Percentiles rank a stretch among this genome's conserved stretches.
Conservation (phyloP, 129 eudicot genomes). For the Flaveria trinervia region DNA sequence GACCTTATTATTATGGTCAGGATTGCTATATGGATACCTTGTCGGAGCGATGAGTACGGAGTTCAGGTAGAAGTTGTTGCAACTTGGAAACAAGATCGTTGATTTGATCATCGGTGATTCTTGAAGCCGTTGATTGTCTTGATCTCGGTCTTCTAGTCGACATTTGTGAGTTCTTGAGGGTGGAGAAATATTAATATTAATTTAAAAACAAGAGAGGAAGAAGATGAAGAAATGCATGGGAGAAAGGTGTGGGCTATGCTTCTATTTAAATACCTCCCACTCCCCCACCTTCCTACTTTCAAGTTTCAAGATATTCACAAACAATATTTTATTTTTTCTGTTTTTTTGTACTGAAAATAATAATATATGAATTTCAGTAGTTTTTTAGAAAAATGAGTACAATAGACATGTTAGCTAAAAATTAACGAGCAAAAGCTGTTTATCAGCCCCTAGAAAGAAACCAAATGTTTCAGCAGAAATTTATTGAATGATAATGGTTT, state of each 20-base stretch:
- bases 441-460: too few relatives aligned
- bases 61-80: constrained; percentile 85
- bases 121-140: constrained; percentile 8
- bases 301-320: constrained; percentile 23
- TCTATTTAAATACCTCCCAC: constrained; percentile 38
- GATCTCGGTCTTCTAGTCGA: constrained; percentile 15
- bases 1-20: too few relatives aligned
- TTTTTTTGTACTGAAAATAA: neutral
- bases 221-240: constrained; percentile 36
- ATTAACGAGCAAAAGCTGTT: too few relatives aligned
- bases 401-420: too few relatives aligned
- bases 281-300: constrained; percentile 21
- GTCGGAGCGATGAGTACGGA: constrained; percentile 55
- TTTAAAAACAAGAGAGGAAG: constrained; percentile 5
- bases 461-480: too few relatives aligned
- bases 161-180: neutral
- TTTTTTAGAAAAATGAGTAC: too few relatives aligned
- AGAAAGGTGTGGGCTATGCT: constrained; percentile 32
- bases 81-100: constrained; percentile 57
- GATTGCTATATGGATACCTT: constrained; percentile 43
- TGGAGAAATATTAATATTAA: neutral
- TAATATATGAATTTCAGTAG: too few relatives aligned
- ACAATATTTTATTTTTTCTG: neutral
- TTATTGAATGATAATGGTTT: too few relatives aligned
- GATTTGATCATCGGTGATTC: constrained; percentile 16